Conservation (phyloP, 2,329 filamentous ascomycete genomes). For the Epichloe sylvatica region DNA sequence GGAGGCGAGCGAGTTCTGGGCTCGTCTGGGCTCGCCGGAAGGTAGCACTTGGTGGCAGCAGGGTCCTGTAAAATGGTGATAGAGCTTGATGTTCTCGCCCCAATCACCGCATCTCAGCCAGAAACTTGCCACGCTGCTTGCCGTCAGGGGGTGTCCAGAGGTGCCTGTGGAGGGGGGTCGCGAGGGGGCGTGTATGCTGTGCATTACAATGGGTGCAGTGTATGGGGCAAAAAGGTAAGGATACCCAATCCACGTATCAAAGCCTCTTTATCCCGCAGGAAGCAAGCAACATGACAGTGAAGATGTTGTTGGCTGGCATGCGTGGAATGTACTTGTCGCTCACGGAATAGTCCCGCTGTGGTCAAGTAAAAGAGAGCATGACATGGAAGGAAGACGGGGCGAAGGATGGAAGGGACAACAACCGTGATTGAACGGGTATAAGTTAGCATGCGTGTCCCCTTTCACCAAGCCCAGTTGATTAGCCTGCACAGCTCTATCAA, state of each 20-base stretch:
- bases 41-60: slow-evolving; percentile 11
- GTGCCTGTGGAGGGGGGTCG: slow-evolving; percentile 10
- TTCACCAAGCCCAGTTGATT: slow-evolving; percentile 6
- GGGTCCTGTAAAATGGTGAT: not conserved
- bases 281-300: slow-evolving; percentile 17
- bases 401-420: slow-evolving; percentile 13
- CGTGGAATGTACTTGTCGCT: slow-evolving; percentile 15
- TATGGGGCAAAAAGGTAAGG: slow-evolving; percentile 25
- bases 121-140: slow-evolving; percentile 13
- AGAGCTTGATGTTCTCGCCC: not conserved
- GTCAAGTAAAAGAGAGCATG: slow-evolving; percentile 8
- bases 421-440: slow-evolving; percentile 22
- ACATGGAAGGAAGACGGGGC: slow-evolving; percentile 9
- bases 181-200: slow-evolving; percentile 15
- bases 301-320: slow-evolving; percentile 15
- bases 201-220: slow-evolving; percentile 13
- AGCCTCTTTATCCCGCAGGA: slow-evolving; percentile 23
- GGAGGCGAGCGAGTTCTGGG: not conserved
- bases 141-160: slow-evolving; percentile 1
- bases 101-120: slow-evolving; percentile 11
- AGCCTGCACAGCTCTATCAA: slow-evolving; percentile 6
- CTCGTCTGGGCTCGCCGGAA: slow-evolving; percentile 9
- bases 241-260: slow-evolving; percentile 27
- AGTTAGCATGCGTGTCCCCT: slow-evolving; percentile 23
- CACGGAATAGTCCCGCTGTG: slow-evolving; percentile 17